phyloP scores from a whole-genome alignment of 2,329 filamentous ascomycete species.

The Verticillium tricorpus region DNA sequence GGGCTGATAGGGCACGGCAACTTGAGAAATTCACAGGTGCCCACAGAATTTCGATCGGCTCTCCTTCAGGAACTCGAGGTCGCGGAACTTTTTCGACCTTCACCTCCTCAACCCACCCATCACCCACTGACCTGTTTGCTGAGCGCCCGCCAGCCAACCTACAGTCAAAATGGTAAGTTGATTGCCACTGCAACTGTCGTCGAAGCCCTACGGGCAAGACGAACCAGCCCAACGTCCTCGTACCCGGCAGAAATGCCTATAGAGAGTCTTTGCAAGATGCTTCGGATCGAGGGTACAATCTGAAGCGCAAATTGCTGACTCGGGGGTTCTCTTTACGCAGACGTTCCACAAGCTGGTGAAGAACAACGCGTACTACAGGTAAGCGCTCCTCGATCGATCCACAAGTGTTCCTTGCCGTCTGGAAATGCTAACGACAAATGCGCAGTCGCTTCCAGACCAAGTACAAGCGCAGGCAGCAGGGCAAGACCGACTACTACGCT shows the following conservation, averaged over 20 bases:
- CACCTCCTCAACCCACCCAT: slow-evolving; percentile 19
- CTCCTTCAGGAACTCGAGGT: neutral
- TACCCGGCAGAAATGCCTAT: slow-evolving; percentile 38
- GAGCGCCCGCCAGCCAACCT: slow-evolving; percentile 28
- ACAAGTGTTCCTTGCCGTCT: slow-evolving; percentile 1
- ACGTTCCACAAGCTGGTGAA: slow-evolving; percentile 92
- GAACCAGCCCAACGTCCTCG: neutral
- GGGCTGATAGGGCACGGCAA: slow-evolving; percentile 3
- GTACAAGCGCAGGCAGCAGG: slow-evolving; percentile 93
- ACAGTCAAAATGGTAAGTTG: slow-evolving; percentile 67
- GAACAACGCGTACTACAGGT: slow-evolving; percentile 99
- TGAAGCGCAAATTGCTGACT: slow-evolving; percentile 99
- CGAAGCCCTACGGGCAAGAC: neutral
- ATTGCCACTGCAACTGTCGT: slow-evolving; percentile 17
- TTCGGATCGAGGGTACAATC: slow-evolving; percentile 71
- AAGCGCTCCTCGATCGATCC: slow-evolving; percentile 33
- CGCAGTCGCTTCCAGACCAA: slow-evolving; percentile 97
- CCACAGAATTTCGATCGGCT: slow-evolving; percentile 31
- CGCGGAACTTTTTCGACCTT: slow-evolving; percentile 2
- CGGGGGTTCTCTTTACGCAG: slow-evolving; percentile 60
- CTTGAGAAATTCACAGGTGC: slow-evolving; percentile 10
- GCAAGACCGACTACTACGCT: slow-evolving; percentile 99
- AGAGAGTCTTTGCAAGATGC: slow-evolving; percentile 94
- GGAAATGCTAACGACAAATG: neutral
- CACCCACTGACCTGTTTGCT: slow-evolving; percentile 10